Conservation (phyloP, 169 alveolate species). For the Plasmodium malariae region DNA sequence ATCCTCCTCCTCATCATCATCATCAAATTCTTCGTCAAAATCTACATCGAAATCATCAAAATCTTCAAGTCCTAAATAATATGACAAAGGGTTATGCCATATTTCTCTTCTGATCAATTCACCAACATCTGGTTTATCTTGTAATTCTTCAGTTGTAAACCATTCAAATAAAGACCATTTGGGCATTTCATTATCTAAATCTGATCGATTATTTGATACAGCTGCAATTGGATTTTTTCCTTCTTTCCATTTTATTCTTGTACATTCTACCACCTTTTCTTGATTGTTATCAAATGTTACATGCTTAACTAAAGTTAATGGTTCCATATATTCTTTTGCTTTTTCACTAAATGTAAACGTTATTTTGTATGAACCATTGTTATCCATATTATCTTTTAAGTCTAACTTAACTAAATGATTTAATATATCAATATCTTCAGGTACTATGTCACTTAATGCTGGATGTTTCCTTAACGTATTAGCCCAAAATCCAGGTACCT, state of each 20-base stretch:
- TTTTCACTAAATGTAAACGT: conserved; percentile 87
- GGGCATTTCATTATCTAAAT: conserved; percentile 58
- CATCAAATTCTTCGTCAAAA: conserved; percentile 81
- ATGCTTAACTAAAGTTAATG: conserved; percentile 88
- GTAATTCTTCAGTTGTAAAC: conserved; percentile 87
- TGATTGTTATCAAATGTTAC: conserved; percentile 86
- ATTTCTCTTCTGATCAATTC: conserved; percentile 92
- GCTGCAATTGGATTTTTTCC: conserved; percentile 80
- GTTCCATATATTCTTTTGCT: conserved; percentile 91
- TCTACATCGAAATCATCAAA: conserved; percentile 86
- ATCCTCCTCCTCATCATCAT: conserved; percentile 75
- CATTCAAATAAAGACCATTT: conserved; percentile 88
- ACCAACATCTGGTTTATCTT: conserved; percentile 90
- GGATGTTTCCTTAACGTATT: conserved; percentile 91
- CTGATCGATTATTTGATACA: conserved; percentile 54
- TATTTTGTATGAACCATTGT: conserved; percentile 91
- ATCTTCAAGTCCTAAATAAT: conserved; percentile 85
- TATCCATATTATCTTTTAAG: conserved; percentile 91
- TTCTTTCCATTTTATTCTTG: conserved; percentile 90
- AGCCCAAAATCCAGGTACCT: conserved; percentile 93
- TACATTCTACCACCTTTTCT: conserved; percentile 90
- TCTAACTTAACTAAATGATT: conserved; percentile 86
- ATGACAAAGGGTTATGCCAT: conserved; percentile 93
- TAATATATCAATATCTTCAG: conserved; percentile 89
- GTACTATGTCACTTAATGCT: conserved; percentile 87